Evolutionary conservation across 305 asterid species (phyloP).

Genomic region (Petunia hybrid): DNA sequence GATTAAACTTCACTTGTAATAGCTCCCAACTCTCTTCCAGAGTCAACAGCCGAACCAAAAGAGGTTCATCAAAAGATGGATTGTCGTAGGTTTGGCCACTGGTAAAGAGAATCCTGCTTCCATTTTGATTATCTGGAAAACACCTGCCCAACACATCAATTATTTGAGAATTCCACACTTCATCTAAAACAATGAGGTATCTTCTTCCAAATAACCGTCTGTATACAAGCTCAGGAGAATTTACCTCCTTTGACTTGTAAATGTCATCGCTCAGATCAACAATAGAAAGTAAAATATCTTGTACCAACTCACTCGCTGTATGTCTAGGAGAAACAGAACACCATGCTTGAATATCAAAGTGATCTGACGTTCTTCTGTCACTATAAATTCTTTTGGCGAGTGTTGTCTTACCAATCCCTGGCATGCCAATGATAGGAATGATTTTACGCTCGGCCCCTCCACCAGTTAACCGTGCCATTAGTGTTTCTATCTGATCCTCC

Average conservation of each 20-base stretch:
- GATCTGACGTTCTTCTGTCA: background rate
- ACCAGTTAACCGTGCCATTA: constrained; percentile 27
- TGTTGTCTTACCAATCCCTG: constrained; percentile 46
- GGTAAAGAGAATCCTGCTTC: constrained; percentile 41
- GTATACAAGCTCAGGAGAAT: background rate
- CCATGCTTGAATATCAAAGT: constrained; percentile 42
- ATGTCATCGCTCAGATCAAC: constrained; percentile 8
- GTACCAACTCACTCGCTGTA: constrained; percentile 24
- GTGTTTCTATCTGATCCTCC: background rate
- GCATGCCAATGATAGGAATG: constrained; percentile 39
- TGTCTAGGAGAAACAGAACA: constrained; percentile 36
- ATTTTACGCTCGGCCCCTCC: background rate
- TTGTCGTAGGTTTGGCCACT: background rate
- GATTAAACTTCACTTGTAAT: constrained; percentile 21
- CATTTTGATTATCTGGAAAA: constrained; percentile 38
- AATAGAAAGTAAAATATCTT: constrained; percentile 28
- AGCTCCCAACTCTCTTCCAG: constrained; percentile 29
- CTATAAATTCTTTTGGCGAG: constrained; percentile 34
- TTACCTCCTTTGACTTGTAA: background rate
- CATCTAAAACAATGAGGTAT: constrained; percentile 42
- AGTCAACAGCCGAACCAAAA: constrained; percentile 9
- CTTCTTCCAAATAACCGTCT: background rate
- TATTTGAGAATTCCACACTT: constrained; percentile 33
- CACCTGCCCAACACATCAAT: constrained; percentile 36
- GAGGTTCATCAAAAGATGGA: constrained; percentile 1